A percentile compares a stretch with the other conserved stretches of the same genome.
These are phyloP conservation scores for Backusella morwellensis DNA, from an alignment of 192 early-diverging fungal species.

Conservation along the genomic window DNA sequence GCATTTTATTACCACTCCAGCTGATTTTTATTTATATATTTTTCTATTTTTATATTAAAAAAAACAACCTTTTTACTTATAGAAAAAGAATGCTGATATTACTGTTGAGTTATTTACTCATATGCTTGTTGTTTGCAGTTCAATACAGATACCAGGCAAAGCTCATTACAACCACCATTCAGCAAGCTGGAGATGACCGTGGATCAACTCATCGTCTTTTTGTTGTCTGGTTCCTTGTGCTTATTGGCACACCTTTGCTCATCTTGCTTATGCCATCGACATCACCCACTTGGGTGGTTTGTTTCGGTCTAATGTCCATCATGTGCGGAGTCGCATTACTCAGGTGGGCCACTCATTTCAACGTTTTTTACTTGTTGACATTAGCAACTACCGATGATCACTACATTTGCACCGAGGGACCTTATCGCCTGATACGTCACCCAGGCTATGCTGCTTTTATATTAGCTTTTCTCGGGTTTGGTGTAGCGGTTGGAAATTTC, in stretches of 20 bases:
- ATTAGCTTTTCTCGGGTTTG: conserved; percentile 31
- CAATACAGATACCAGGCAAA: background rate
- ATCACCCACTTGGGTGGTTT: background rate
- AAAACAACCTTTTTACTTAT: background rate
- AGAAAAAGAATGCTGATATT: background rate
- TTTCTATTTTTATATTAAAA: background rate
- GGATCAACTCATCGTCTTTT: conserved; percentile 13
- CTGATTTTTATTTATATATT: background rate
- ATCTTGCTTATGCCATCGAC: background rate
- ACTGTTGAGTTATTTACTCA: background rate
- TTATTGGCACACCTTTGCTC: background rate
- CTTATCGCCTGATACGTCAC: conserved; percentile 35
- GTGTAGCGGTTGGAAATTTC: conserved; percentile 13
- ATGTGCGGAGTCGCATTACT: conserved; percentile 19
- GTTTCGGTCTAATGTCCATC: conserved; percentile 28
- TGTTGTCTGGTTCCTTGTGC: background rate
- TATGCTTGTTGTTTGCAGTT: background rate
- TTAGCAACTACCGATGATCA: conserved; percentile 24
- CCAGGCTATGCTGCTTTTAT: conserved; percentile 29
- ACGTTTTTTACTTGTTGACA: conserved; percentile 30
- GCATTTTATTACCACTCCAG: no score
- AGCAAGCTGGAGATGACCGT: conserved; percentile 20
- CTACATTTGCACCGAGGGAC: conserved; percentile 25
- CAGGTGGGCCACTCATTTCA: conserved; percentile 26
- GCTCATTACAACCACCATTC: conserved; percentile 5